phyloP scores from a whole-genome alignment of 495 filamentous ascomycete species.

The Lasiosphaeria miniovina region DNA sequence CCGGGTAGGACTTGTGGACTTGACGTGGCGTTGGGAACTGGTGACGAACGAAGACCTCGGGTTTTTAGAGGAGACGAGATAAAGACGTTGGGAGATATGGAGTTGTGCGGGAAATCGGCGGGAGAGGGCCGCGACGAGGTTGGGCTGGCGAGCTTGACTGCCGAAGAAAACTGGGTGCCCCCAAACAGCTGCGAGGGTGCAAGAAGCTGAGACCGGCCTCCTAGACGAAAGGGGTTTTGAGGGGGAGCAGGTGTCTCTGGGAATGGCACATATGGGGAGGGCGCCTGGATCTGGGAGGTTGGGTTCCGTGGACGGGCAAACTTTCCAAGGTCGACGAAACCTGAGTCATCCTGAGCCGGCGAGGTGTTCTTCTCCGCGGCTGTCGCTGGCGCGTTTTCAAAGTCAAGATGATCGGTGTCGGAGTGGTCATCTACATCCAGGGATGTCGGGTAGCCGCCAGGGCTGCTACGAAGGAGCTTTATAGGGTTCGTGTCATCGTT shows the following conservation, averaged over 20 bases:
- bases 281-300: conserved; percentile 15
- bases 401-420: conserved; percentile 34
- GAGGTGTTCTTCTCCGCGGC: conserved; percentile 11
- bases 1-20: conserved; percentile 33
- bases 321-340: conserved; percentile 22
- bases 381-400: conserved; percentile 7
- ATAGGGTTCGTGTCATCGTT: not conserved
- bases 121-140: conserved; percentile 51
- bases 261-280: conserved; percentile 7
- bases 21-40: conserved; percentile 27
- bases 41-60: conserved; percentile 39
- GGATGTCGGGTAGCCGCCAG: conserved; percentile 22
- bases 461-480: conserved; percentile 8
- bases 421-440: conserved; percentile 33
- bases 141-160: conserved; percentile 40
- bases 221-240: conserved; percentile 40
- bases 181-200: conserved; percentile 44
- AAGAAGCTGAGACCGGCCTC: conserved; percentile 34
- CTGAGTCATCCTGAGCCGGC: conserved; percentile 22
- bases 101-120: conserved; percentile 33
- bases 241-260: conserved; percentile 45
- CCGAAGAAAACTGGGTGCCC: conserved; percentile 44
- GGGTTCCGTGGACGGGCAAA: conserved; percentile 8
- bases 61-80: conserved; percentile 45
- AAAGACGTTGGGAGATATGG: conserved; percentile 36